Percentiles rank a stretch among this genome's conserved stretches.
Evolutionary conservation across 495 filamentous ascomycete genomes (phyloP).

Genomic region (Aspergillus campestris): DNA sequence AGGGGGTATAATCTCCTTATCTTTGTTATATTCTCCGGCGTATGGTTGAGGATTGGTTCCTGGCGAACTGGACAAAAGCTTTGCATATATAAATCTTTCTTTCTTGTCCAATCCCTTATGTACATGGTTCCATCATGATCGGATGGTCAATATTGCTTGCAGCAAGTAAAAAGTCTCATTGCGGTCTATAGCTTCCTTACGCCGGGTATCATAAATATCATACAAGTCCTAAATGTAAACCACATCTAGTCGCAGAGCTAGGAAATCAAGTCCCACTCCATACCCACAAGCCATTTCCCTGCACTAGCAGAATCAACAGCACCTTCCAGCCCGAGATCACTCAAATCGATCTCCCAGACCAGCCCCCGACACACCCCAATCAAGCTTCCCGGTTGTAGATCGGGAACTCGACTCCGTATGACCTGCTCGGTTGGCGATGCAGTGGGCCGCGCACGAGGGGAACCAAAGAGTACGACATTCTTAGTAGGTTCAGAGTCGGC

Average conservation of each 20-base stretch:
- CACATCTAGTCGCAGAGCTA: neutral
- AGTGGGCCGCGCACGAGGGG: constrained; percentile 13
- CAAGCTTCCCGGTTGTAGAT: constrained; percentile 15
- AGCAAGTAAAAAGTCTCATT: no score
- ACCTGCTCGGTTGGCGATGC: neutral
- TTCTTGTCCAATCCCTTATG: neutral
- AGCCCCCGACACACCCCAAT: constrained; percentile 27
- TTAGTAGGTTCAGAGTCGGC: neutral
- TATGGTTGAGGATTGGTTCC: neutral
- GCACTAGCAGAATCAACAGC: neutral
- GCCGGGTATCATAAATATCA: constrained; percentile 7
- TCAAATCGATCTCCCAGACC: constrained; percentile 27
- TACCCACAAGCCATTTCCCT: constrained; percentile 28
- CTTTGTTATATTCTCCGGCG: neutral
- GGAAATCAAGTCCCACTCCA: constrained; percentile 33
- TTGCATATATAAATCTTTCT: neutral
- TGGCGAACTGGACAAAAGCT: neutral
- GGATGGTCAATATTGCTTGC: neutral
- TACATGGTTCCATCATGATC: neutral
- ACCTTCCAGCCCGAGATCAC: neutral
- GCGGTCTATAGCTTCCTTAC: no score
- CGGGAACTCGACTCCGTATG: neutral
- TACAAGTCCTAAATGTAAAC: neutral
- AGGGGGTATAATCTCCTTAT: neutral
- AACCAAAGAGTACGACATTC: constrained; percentile 27